Conservation (phyloP, 305 asterid genomes). For the Solanum aculeatissimum region DNA sequence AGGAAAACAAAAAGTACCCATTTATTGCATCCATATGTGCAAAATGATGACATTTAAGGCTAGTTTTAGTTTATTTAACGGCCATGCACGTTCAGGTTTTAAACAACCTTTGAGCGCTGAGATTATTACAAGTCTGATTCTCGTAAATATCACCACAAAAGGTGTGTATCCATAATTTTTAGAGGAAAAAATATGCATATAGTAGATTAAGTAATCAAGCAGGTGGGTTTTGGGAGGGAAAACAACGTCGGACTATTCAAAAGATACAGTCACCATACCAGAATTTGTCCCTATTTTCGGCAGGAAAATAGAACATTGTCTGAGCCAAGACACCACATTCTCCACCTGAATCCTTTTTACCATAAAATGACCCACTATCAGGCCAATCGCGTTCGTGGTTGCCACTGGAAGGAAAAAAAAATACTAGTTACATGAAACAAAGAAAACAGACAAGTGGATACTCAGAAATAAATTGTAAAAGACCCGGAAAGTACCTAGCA, state of each 20-base stretch:
- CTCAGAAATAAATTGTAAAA: neutral
- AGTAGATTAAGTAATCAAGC: neutral
- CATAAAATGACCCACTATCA: slow-evolving; percentile 75
- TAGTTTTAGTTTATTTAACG: neutral
- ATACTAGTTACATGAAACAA: neutral
- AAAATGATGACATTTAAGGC: neutral
- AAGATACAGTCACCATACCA: slow-evolving; percentile 31
- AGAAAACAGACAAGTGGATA: neutral
- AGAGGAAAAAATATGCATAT: neutral
- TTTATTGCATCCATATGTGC: neutral
- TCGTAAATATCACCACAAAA: neutral
- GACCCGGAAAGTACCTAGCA: slow-evolving; percentile 44
- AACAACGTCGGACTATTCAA: neutral
- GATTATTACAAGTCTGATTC: neutral
- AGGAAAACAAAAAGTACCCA: neutral
- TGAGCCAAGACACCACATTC: slow-evolving; percentile 90
- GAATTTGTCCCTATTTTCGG: slow-evolving; percentile 82
- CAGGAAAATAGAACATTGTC: slow-evolving; percentile 73
- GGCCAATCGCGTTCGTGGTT: slow-evolving; percentile 99
- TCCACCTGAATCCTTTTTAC: slow-evolving; percentile 78
- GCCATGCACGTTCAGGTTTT: neutral
- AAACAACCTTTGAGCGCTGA: neutral
- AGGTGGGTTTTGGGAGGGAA: neutral
- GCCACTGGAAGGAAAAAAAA: slow-evolving; percentile 27
- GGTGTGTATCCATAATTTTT: neutral